phyloP scores from a whole-genome alignment of 2,329 filamentous ascomycete genomes.

The Penicillium aurantiogriseum region DNA sequence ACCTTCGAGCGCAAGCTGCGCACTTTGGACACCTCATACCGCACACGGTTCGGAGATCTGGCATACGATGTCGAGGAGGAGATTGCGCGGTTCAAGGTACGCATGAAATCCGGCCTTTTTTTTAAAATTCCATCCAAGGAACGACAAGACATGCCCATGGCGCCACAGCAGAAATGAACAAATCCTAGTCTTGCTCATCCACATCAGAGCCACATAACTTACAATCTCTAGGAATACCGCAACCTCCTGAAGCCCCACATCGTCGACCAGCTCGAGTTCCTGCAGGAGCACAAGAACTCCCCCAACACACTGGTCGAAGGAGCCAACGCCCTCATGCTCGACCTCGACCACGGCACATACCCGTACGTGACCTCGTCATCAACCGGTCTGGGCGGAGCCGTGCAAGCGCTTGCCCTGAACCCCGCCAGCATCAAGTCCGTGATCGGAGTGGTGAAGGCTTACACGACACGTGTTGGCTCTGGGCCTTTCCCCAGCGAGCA shows the following conservation, averaged over 20 bases:
- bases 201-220: background rate
- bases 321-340: conserved; percentile 63
- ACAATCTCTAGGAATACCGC: conserved; percentile 35
- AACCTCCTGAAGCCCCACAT: conserved; percentile 39
- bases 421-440: conserved; percentile 57
- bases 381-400: conserved; percentile 50
- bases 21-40: conserved; percentile 52
- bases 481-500: conserved; percentile 65
- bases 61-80: conserved; percentile 61
- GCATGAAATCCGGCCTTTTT: conserved; percentile 1
- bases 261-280: conserved; percentile 51
- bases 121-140: background rate
- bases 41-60: conserved; percentile 59
- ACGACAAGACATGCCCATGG: background rate
- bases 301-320: conserved; percentile 61
- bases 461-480: conserved; percentile 60
- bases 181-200: background rate
- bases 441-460: conserved; percentile 65
- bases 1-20: conserved; percentile 56
- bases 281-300: conserved; percentile 54
- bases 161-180: background rate
- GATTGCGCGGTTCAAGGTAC: conserved; percentile 56
- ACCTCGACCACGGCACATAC: conserved; percentile 55
- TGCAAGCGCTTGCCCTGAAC: conserved; percentile 59
- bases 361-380: conserved; percentile 51